Evolutionary conservation across 345 rosid genomes (phyloP).

Genomic region (Salix purpurea): DNA sequence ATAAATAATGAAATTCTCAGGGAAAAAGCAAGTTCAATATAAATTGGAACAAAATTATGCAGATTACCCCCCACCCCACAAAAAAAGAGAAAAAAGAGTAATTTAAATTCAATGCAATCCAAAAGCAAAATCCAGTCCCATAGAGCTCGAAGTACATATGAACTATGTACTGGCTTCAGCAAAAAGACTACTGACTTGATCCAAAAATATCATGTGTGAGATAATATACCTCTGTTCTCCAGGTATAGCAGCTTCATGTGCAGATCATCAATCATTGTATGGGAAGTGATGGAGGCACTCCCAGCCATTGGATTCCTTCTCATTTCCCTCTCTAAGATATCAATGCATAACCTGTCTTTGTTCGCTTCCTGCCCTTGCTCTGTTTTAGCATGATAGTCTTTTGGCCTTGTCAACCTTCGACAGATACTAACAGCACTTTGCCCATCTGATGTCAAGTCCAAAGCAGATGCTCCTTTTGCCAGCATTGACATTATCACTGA

Average conservation of each 20-base stretch:
- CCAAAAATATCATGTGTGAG: background rate
- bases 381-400: conserved; percentile 69
- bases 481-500: conserved; percentile 61
- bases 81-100: background rate
- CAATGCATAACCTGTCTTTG: conserved; percentile 73
- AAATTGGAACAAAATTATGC: background rate
- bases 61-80: background rate
- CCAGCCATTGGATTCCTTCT: conserved; percentile 68
- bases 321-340: conserved; percentile 79
- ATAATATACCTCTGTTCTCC: conserved; percentile 80
- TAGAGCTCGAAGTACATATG: background rate
- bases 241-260: conserved; percentile 82
- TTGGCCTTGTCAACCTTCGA: conserved; percentile 75
- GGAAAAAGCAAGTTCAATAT: background rate
- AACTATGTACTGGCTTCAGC: background rate
- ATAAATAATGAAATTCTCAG: background rate
- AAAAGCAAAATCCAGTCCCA: background rate
- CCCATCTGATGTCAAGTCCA: conserved; percentile 65
- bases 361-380: conserved; percentile 78
- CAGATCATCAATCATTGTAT: conserved; percentile 64
- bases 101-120: background rate
- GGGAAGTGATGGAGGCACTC: conserved; percentile 42
- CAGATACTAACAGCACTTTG: conserved; percentile 80
- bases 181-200: background rate
- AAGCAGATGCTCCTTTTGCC: conserved; percentile 66